Evolutionary conservation across 1,284 basidiomycete species (phyloP).

Genomic region (Volvariella volvacea): DNA sequence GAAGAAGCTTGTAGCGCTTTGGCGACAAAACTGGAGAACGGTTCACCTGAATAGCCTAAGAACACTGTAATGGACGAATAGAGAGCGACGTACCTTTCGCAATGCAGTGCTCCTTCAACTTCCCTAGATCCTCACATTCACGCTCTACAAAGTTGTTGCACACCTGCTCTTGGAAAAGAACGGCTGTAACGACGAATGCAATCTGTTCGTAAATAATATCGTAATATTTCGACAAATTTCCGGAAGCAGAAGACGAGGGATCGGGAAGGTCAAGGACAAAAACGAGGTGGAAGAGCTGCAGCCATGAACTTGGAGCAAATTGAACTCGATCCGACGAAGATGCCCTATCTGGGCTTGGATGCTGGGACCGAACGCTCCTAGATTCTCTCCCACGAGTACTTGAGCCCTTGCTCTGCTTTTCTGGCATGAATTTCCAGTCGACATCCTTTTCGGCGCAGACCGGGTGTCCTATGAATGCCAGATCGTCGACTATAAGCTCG

Average conservation of each 20-base stretch:
- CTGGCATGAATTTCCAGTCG: constrained; percentile 63
- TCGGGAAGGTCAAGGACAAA: constrained; percentile 87
- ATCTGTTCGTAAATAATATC: constrained; percentile 85
- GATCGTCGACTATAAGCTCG: constrained; percentile 86
- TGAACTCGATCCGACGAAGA: constrained; percentile 23
- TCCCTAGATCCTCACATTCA: constrained; percentile 65
- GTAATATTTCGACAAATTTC: constrained; percentile 73
- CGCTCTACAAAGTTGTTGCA: constrained; percentile 74
- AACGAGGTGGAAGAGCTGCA: constrained; percentile 84
- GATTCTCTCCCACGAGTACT: constrained; percentile 49
- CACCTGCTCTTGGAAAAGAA: constrained; percentile 83
- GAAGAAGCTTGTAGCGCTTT: constrained; percentile 63
- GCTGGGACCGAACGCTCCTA: constrained; percentile 30
- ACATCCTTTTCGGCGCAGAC: constrained; percentile 78
- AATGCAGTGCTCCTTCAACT: constrained; percentile 63
- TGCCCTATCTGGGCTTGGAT: constrained; percentile 25
- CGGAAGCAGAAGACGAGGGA: constrained; percentile 72
- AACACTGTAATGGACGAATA: background rate
- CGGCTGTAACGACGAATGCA: constrained; percentile 82
- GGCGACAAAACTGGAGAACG: constrained; percentile 46
- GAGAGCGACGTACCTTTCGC: constrained; percentile 42
- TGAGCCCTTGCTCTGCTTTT: constrained; percentile 34
- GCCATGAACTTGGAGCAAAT: constrained; percentile 36
- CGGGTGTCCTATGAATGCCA: constrained; percentile 95
- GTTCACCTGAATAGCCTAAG: constrained; percentile 29